A percentile compares a stretch with the other conserved stretches of the same genome.
These are phyloP conservation scores for Pseudoperonospora humuli DNA, from an alignment of 352 stramenopile species.

Conservation along the genomic window DNA sequence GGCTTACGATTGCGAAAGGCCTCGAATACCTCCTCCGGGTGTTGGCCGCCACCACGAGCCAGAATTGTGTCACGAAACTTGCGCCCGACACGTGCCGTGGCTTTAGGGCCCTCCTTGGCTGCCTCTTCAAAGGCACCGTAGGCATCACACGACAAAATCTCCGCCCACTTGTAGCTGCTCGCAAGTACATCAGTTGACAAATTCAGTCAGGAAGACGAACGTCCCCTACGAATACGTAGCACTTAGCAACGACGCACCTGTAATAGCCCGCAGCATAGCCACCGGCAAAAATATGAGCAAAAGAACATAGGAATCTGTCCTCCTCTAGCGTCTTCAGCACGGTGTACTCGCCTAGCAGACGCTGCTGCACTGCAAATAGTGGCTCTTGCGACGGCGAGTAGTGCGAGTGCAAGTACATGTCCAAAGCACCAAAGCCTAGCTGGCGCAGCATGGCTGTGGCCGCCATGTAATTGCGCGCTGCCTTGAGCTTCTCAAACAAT, in stretches of 20 bases:
- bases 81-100: constrained; percentile 73
- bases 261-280: constrained; percentile 98
- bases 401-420: constrained; percentile 79
- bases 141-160: constrained; percentile 96
- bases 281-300: constrained; percentile 97
- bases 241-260: constrained; percentile 43
- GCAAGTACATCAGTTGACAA: background rate
- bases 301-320: constrained; percentile 97
- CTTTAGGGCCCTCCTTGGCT: constrained; percentile 39
- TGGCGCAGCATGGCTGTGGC: constrained; percentile 93
- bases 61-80: constrained; percentile 93
- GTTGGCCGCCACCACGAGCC: constrained; percentile 74
- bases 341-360: constrained; percentile 75
- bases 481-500: constrained; percentile 94
- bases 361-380: constrained; percentile 92
- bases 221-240: constrained; percentile 2
- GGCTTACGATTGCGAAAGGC: constrained; percentile 93
- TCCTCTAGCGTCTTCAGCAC: constrained; percentile 88
- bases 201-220: background rate
- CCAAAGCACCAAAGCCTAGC: constrained; percentile 90
- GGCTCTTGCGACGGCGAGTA: constrained; percentile 62
- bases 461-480: constrained; percentile 93
- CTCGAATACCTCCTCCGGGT: constrained; percentile 91
- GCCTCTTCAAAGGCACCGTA: constrained; percentile 97
- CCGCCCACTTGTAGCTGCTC: constrained; percentile 92